These are phyloP conservation scores for Pythium pyrilobum DNA, from an alignment of 352 stramenopile genomes.

Conservation along the genomic window DNA sequence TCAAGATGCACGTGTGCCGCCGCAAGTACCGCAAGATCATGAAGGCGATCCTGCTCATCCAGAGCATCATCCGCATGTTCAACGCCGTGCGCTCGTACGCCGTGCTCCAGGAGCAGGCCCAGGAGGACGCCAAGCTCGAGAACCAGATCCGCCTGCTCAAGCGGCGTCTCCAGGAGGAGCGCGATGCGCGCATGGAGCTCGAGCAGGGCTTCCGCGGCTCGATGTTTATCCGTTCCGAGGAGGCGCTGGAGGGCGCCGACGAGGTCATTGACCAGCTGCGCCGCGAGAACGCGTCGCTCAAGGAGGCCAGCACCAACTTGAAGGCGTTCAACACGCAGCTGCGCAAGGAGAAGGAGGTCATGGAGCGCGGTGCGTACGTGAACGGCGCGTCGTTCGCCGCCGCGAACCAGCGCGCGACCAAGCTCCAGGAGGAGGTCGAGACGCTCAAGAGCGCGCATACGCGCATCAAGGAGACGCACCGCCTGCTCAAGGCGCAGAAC, in stretches of 20 bases:
- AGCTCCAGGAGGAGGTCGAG: conserved; percentile 83
- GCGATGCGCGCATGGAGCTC: conserved; percentile 77
- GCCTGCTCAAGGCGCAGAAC: conserved; percentile 78
- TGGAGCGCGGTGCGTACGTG: conserved; percentile 84
- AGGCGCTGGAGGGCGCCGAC: conserved; percentile 74
- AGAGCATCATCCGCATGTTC: conserved; percentile 82
- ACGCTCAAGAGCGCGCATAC: conserved; percentile 67
- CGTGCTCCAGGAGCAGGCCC: conserved; percentile 78
- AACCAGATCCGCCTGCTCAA: conserved; percentile 93
- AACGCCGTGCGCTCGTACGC: conserved; percentile 69
- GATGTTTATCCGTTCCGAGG: conserved; percentile 75
- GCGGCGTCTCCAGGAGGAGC: conserved; percentile 88
- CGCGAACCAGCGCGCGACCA: conserved; percentile 78
- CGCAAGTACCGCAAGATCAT: conserved; percentile 58
- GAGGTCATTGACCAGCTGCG: conserved; percentile 82
- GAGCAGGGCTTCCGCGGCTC: conserved; percentile 69
- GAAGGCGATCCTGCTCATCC: conserved; percentile 68
- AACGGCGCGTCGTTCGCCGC: conserved; percentile 83
- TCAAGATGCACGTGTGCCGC: conserved; percentile 75
- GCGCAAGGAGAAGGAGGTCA: conserved; percentile 87
- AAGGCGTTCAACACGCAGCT: conserved; percentile 79
- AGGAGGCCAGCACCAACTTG: conserved; percentile 79
- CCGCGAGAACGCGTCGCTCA: conserved; percentile 74
- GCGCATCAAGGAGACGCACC: conserved; percentile 81
- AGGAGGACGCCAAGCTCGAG: conserved; percentile 94